Percentiles rank a stretch among this genome's conserved stretches.
phyloP scores from a whole-genome alignment of 257 asterid species.

The Lithospermum erythrorhizon region DNA sequence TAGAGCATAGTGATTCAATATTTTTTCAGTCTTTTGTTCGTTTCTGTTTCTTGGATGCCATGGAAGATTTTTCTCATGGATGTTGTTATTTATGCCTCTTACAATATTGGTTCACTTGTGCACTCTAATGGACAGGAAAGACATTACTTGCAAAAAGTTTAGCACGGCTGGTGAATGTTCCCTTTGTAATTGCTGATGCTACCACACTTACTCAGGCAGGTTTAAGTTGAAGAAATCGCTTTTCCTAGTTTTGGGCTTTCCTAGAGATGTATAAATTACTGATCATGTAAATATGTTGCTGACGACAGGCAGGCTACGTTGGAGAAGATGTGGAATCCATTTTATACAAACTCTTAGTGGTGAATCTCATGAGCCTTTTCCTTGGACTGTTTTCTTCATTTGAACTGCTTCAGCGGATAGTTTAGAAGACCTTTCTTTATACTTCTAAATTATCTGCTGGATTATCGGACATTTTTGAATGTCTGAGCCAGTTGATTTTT shows the following conservation, averaged over 20 bases:
- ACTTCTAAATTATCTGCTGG: not conserved
- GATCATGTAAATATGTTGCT: conserved; percentile 8
- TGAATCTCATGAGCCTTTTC: conserved; percentile 18
- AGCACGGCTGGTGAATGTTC: conserved; percentile 96
- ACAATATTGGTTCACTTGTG: conserved; percentile 48
- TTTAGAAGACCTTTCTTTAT: not conserved
- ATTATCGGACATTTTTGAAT: no score
- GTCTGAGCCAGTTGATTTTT: not conserved
- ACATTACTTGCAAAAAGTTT: conserved; percentile 96
- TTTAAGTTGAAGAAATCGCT: conserved; percentile 8
- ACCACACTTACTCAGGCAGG: conserved; percentile 97
- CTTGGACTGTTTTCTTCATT: not conserved
- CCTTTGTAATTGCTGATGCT: conserved; percentile 97
- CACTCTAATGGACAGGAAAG: conserved; percentile 84
- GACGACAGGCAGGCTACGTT: conserved; percentile 94
- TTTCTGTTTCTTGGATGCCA: not conserved
- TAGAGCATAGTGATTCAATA: not conserved
- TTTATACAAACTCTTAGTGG: conserved; percentile 84
- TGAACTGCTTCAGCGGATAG: not conserved
- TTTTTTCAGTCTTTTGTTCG: not conserved
- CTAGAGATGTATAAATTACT: not conserved
- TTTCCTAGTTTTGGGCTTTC: not conserved
- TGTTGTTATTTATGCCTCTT: conserved; percentile 5
- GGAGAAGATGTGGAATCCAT: conserved; percentile 99
- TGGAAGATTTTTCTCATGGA: conserved; percentile 6